Conservation (phyloP, 768 basidiomycete species). For the Tricholoma furcatifolium region DNA sequence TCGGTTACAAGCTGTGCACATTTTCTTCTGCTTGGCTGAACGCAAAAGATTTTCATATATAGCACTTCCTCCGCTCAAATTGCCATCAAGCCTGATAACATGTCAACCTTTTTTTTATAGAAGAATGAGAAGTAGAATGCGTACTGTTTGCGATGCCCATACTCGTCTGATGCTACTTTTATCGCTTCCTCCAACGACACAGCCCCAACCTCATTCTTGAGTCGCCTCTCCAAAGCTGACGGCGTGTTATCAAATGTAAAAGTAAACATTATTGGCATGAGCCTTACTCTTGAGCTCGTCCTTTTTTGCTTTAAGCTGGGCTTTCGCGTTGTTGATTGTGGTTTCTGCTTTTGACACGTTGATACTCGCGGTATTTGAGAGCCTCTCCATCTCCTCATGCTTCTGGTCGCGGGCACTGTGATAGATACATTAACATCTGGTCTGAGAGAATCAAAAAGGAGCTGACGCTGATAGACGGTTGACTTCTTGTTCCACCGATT, state of each 20-base stretch:
- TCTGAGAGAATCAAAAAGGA: not conserved
- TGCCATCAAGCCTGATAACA: constrained; percentile 25
- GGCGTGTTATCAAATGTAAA: not conserved
- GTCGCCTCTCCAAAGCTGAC: constrained; percentile 47
- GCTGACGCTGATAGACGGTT: constrained; percentile 58
- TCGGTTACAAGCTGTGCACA: constrained; percentile 78
- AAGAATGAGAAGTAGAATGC: constrained; percentile 7
- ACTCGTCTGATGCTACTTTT: constrained; percentile 40
- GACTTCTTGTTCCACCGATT: constrained; percentile 74
- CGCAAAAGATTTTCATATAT: constrained; percentile 57
- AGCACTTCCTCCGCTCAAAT: constrained; percentile 27
- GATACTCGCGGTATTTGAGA: constrained; percentile 48
- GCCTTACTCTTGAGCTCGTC: constrained; percentile 61
- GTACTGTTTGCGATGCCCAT: constrained; percentile 45
- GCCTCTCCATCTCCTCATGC: constrained; percentile 43
- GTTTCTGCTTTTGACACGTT: constrained; percentile 65
- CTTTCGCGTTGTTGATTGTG: constrained; percentile 55
- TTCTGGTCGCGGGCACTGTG: constrained; percentile 70
- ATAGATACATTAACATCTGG: not conserved
- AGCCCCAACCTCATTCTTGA: constrained; percentile 35
- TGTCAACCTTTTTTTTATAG: not conserved
- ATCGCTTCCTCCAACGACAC: constrained; percentile 46
- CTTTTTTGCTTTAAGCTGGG: constrained; percentile 59
- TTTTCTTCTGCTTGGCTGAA: constrained; percentile 59
- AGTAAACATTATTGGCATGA: not conserved